These are phyloP conservation scores for Salix brachista DNA, from an alignment of 345 rosid genomes.

Conservation along the genomic window DNA sequence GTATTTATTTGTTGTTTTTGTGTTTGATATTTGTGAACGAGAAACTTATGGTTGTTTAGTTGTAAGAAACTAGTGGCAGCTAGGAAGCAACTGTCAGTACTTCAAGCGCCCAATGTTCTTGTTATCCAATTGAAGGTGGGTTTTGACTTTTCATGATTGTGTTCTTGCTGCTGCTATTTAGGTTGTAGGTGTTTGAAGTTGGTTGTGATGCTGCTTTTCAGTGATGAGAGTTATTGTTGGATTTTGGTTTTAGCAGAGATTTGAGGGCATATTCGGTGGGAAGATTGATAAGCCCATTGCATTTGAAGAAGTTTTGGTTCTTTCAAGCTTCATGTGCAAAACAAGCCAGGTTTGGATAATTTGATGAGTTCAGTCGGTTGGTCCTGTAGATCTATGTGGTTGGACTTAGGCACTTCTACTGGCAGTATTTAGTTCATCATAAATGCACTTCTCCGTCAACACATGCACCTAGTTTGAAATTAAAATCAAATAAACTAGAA, in stretches of 20 bases:
- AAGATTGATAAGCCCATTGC: slow-evolving; percentile 79
- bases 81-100: slow-evolving; percentile 90
- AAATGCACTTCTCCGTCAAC: neutral
- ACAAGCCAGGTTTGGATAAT: slow-evolving; percentile 60
- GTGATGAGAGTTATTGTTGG: slow-evolving; percentile 5
- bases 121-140: slow-evolving; percentile 90
- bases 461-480: neutral
- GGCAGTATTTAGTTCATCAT: neutral
- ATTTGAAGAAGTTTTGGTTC: slow-evolving; percentile 74
- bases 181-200: slow-evolving; percentile 9
- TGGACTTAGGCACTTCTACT: neutral
- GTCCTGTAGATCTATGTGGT: neutral
- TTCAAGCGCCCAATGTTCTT: slow-evolving; percentile 86
- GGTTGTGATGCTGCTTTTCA: slow-evolving; percentile 4
- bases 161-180: neutral
- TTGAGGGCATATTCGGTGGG: slow-evolving; percentile 77
- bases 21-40: neutral
- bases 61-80: slow-evolving; percentile 94
- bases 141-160: slow-evolving; percentile 5
- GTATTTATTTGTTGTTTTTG: neutral
- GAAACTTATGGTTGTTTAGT: slow-evolving; percentile 47
- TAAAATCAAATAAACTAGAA: neutral
- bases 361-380: neutral
- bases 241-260: slow-evolving; percentile 56
- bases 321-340: slow-evolving; percentile 84